phyloP scores from a whole-genome alignment of 208 protist genomes.

The Spongospora subterranea region DNA sequence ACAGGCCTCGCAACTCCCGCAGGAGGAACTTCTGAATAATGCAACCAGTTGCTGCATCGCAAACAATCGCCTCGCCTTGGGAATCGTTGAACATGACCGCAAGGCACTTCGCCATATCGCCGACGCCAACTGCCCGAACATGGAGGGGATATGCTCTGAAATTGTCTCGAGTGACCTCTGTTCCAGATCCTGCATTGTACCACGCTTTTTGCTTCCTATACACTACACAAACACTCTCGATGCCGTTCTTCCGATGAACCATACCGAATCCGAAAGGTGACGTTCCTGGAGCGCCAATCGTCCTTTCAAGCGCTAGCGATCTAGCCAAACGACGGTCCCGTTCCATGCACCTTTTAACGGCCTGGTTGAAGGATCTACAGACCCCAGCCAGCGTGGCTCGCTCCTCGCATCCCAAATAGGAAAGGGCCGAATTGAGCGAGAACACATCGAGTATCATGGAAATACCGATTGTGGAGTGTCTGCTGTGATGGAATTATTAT shows the following conservation, averaged over 20 bases:
- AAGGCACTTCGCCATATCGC: background rate
- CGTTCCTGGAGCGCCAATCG: conserved; percentile 10
- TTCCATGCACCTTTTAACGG: background rate
- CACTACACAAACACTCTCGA: background rate
- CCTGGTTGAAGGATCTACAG: background rate
- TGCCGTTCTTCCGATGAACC: background rate
- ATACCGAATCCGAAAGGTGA: conserved; percentile 40
- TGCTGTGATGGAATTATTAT: no score
- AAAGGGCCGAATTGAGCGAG: background rate
- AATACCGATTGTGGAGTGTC: background rate
- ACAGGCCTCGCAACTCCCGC: conserved; percentile 18
- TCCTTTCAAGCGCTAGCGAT: conserved; percentile 11
- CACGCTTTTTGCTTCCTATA: conserved; percentile 45
- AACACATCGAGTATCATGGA: conserved; percentile 16
- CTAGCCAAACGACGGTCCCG: background rate
- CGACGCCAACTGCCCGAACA: background rate
- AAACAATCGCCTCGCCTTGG: conserved; percentile 37
- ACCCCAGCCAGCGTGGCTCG: conserved; percentile 7
- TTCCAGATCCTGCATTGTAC: background rate
- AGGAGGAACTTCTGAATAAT: conserved; percentile 36
- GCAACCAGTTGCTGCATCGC: background rate
- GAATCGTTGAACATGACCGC: conserved; percentile 44
- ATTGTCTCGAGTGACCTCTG: background rate
- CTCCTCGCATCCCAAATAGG: background rate
- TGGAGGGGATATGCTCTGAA: conserved; percentile 18